phyloP scores from a whole-genome alignment of 768 basidiomycete species.

The Phanerochaete carnosa region DNA sequence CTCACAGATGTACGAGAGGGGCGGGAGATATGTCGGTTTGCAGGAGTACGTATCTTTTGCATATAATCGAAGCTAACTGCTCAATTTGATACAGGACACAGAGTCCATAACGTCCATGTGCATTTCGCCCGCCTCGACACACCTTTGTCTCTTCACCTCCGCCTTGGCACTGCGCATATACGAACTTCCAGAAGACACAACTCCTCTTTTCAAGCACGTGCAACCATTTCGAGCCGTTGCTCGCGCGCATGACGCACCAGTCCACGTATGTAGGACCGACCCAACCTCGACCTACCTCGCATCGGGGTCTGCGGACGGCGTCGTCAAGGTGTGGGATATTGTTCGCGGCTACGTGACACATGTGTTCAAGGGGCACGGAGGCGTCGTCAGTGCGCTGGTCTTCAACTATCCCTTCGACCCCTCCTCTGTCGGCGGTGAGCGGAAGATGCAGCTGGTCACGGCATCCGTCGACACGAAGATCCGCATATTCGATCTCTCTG shows the following conservation, averaged over 20 bases:
- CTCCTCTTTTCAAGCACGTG: slow-evolving; percentile 45
- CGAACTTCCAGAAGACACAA: slow-evolving; percentile 56
- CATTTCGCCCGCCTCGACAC: slow-evolving; percentile 68
- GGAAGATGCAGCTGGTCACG: slow-evolving; percentile 78
- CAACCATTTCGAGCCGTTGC: slow-evolving; percentile 73
- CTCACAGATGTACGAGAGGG: slow-evolving; percentile 80
- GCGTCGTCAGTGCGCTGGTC: slow-evolving; percentile 88
- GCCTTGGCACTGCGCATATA: slow-evolving; percentile 82
- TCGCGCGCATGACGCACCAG: slow-evolving; percentile 89
- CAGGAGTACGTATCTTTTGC: slow-evolving; percentile 59
- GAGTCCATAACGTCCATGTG: slow-evolving; percentile 83
- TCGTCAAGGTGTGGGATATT: slow-evolving; percentile 97
- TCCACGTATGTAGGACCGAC: slow-evolving; percentile 84
- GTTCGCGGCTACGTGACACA: slow-evolving; percentile 87
- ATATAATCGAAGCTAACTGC: not conserved
- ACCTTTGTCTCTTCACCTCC: slow-evolving; percentile 78
- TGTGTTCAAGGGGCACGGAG: slow-evolving; percentile 93
- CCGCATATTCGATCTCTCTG: slow-evolving; percentile 85
- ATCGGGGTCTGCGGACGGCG: slow-evolving; percentile 93
- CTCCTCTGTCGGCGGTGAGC: slow-evolving; percentile 39
- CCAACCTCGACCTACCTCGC: slow-evolving; percentile 89
- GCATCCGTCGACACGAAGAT: slow-evolving; percentile 91
- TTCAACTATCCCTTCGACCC: slow-evolving; percentile 77
- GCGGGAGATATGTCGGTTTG: slow-evolving; percentile 72
- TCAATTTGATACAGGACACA: slow-evolving; percentile 57